A percentile compares a stretch with the other conserved stretches of the same genome.
These are phyloP conservation scores for Shiraia sp. DNA, from an alignment of 2,329 filamentous ascomycete species.

Conservation along the genomic window DNA sequence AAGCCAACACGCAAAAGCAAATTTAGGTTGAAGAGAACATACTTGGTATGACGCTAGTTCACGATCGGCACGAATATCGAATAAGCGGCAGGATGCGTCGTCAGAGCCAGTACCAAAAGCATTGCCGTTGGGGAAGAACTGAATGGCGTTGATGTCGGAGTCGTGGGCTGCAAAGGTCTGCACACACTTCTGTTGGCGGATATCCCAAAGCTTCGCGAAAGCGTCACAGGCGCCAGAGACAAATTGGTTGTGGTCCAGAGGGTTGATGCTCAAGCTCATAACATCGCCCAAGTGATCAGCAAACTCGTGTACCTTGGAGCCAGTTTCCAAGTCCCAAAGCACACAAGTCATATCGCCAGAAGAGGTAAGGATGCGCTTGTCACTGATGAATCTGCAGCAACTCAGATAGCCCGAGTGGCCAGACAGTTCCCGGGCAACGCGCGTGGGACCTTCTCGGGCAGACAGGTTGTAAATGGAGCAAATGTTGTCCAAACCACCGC, in stretches of 20 bases:
- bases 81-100: slow-evolving; percentile 94
- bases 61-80: slow-evolving; percentile 95
- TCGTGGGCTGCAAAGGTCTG: slow-evolving; percentile 99
- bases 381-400: slow-evolving; percentile 98
- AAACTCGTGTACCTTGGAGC: slow-evolving; percentile 95
- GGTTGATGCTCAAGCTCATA: slow-evolving; percentile 99
- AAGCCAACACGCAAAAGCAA: slow-evolving; percentile 9
- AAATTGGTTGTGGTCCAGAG: slow-evolving; percentile 98
- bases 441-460: slow-evolving; percentile 93
- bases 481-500: slow-evolving; percentile 98
- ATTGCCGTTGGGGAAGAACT: slow-evolving; percentile 98
- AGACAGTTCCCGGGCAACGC: slow-evolving; percentile 92
- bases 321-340: slow-evolving; percentile 99
- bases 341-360: slow-evolving; percentile 99
- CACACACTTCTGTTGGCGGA: slow-evolving; percentile 94
- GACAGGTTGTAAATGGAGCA: slow-evolving; percentile 99
- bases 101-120: slow-evolving; percentile 98
- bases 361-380: slow-evolving; percentile 94
- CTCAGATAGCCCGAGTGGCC: slow-evolving; percentile 97
- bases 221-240: slow-evolving; percentile 99
- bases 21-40: neutral
- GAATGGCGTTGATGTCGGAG: slow-evolving; percentile 98
- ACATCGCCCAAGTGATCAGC: slow-evolving; percentile 98
- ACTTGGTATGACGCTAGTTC: slow-evolving; percentile 67
- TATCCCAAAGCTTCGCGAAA: slow-evolving; percentile 98